phyloP scores from a whole-genome alignment of 1,139 yeast genomes.

The Blastobotrys malaysiensis region DNA sequence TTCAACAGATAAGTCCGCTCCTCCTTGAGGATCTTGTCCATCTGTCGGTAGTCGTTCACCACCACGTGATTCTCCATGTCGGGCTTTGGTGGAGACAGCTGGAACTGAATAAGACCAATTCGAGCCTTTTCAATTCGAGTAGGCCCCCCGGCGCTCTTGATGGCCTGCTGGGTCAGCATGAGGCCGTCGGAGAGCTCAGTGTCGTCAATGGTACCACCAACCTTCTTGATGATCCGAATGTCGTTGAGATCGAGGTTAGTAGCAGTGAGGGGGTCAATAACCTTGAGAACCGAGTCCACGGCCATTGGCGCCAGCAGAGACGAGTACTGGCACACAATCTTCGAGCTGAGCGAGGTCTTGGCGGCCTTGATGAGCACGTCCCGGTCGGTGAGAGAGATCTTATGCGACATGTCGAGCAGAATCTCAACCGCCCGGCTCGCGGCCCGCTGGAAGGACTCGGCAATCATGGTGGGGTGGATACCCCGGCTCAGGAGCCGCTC shows the following conservation, averaged over 20 bases:
- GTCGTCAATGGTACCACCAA: slow-evolving; percentile 97
- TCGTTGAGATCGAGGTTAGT: slow-evolving; percentile 80
- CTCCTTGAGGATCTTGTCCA: slow-evolving; percentile 97
- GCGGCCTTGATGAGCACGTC: slow-evolving; percentile 89
- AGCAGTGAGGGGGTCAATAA: slow-evolving; percentile 51
- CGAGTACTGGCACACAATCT: slow-evolving; percentile 91
- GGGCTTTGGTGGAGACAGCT: slow-evolving; percentile 97
- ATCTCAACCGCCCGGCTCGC: slow-evolving; percentile 84
- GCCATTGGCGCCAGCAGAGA: slow-evolving; percentile 84
- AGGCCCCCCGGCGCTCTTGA: slow-evolving; percentile 95
- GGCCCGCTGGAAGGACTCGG: slow-evolving; percentile 93
- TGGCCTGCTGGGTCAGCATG: slow-evolving; percentile 83
- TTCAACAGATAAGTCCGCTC: slow-evolving; percentile 93
- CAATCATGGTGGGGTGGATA: slow-evolving; percentile 91
- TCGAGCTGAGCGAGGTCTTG: slow-evolving; percentile 84
- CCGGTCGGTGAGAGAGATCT: slow-evolving; percentile 67
- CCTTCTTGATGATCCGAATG: slow-evolving; percentile 83
- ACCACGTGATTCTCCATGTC: slow-evolving; percentile 98
- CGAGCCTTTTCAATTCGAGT: slow-evolving; percentile 88
- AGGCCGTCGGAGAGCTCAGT: slow-evolving; percentile 92
- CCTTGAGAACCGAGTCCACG: slow-evolving; percentile 86
- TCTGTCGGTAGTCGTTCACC: slow-evolving; percentile 95
- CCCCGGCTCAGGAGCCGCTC: slow-evolving; percentile 85
- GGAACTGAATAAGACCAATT: slow-evolving; percentile 91
- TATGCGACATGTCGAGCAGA: slow-evolving; percentile 75